Conservation (phyloP, 2,329 filamentous ascomycete genomes). For the Raffaelea ambrosiae region DNA sequence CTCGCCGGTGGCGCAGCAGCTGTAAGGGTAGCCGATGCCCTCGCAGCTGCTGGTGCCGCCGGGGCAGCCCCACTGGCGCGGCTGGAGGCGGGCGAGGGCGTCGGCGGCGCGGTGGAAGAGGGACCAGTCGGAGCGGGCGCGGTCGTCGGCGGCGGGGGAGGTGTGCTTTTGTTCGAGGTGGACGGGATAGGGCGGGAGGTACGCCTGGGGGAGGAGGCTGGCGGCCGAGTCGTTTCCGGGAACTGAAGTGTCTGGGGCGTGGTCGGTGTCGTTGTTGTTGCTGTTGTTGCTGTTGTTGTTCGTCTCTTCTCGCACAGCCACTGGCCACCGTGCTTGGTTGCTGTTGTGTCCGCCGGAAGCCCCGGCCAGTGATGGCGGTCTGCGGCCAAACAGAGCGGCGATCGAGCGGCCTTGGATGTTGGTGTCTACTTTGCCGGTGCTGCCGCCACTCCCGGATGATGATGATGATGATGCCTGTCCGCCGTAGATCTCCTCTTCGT, state of each 20-base stretch:
- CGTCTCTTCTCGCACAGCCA: not conserved
- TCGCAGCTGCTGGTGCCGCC: constrained; percentile 56
- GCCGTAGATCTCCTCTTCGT: constrained; percentile 6
- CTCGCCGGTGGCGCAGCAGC: constrained; percentile 61
- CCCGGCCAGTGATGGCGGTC: no score
- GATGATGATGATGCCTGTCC: not conserved
- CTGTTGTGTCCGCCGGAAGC: not conserved
- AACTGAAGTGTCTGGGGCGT: no score
- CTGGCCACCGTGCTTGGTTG: not conserved
- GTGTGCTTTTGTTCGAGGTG: constrained; percentile 27
- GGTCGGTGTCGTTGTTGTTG: no score
- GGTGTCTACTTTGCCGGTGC: constrained; percentile 2
- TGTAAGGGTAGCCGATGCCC: constrained; percentile 56
- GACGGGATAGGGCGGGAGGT: constrained; percentile 42
- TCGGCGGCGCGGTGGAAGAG: constrained; percentile 36
- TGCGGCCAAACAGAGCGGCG: no score
- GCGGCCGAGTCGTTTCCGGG: no score
- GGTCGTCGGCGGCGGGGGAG: constrained; percentile 7
- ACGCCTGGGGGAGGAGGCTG: constrained; percentile 16
- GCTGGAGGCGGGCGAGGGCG: constrained; percentile 38
- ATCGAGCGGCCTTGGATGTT: not conserved
- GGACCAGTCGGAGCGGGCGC: constrained; percentile 11
- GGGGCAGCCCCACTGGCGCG: constrained; percentile 58
- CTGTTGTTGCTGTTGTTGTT: no score
- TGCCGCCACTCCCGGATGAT: not conserved